Conservation (phyloP, 768 basidiomycete species). For the Amylocystis lapponica region DNA sequence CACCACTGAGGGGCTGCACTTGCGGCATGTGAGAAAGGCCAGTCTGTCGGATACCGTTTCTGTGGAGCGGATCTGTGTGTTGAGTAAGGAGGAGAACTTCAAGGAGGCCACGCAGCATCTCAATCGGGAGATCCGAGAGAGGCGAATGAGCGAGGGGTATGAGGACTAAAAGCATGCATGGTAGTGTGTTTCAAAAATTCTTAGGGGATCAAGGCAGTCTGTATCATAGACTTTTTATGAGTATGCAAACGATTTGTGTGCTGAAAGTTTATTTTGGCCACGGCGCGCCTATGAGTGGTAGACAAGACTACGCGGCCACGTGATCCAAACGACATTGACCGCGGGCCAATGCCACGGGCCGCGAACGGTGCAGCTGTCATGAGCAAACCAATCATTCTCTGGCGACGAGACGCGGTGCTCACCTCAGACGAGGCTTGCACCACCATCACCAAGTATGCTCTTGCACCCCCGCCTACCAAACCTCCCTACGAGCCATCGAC, state of each 20-base stretch:
- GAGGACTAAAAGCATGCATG: no score
- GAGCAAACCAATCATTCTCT: conserved; percentile 18
- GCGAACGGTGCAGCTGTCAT: background rate
- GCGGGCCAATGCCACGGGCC: background rate
- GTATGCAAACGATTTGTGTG: no score
- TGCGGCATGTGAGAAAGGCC: no score
- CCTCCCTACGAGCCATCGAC: conserved; percentile 8
- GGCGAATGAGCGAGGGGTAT: conserved; percentile 14
- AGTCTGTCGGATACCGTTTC: conserved; percentile 63
- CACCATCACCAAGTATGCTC: conserved; percentile 18
- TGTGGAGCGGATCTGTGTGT: conserved; percentile 54
- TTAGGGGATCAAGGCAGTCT: no score
- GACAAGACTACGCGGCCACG: no score
- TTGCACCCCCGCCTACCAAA: conserved; percentile 12
- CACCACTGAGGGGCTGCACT: no score
- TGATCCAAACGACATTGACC: no score
- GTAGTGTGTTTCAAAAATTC: no score
- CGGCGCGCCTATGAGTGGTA: no score
- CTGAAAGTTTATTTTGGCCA: no score
- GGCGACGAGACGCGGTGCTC: conserved; percentile 7
- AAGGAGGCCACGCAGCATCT: conserved; percentile 57
- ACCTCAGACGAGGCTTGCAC: conserved; percentile 23
- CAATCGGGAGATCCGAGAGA: conserved; percentile 53
- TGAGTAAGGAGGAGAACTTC: conserved; percentile 55
- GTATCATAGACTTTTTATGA: no score